These are phyloP conservation scores for Zygosaccharomyces sapae DNA, from an alignment of 1,139 yeast species.

Conservation along the genomic window DNA sequence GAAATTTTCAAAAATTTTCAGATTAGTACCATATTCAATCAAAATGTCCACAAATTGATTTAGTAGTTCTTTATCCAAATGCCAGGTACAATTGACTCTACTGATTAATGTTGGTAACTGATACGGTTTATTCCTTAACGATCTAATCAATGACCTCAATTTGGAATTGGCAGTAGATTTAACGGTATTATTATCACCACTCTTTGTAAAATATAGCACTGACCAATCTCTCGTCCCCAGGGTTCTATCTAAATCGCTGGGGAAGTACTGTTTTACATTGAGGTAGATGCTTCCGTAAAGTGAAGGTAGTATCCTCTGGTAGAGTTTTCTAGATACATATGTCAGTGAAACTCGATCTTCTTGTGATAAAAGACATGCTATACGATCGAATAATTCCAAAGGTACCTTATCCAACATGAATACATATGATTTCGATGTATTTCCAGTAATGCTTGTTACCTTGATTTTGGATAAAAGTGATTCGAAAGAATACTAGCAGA, in stretches of 20 bases:
- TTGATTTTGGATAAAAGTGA: background rate
- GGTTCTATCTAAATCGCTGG: constrained; percentile 24
- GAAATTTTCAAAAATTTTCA: constrained; percentile 29
- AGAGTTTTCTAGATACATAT: constrained; percentile 22
- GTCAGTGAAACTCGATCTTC: constrained; percentile 29
- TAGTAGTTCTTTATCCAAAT: constrained; percentile 22
- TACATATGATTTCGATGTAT: background rate
- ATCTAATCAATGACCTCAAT: constrained; percentile 22
- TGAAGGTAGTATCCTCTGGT: constrained; percentile 17
- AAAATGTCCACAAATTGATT: constrained; percentile 21
- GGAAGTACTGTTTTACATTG: constrained; percentile 26
- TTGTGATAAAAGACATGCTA: constrained; percentile 24
- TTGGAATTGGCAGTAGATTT: constrained; percentile 17
- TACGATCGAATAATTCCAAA: constrained; percentile 22
- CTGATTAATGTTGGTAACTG: constrained; percentile 24
- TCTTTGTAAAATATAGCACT: constrained; percentile 18
- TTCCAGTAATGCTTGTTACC: background rate
- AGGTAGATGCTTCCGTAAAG: constrained; percentile 30
- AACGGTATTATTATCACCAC: constrained; percentile 6
- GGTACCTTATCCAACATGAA: constrained; percentile 31
- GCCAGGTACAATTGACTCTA: constrained; percentile 34
- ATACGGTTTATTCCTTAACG: constrained; percentile 21
- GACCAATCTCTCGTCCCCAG: constrained; percentile 30
- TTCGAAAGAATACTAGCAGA: no score
- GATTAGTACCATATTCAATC: constrained; percentile 17